Conservation (phyloP, 176 grass and related monocot species). For the Alopecurus myosuroides region DNA sequence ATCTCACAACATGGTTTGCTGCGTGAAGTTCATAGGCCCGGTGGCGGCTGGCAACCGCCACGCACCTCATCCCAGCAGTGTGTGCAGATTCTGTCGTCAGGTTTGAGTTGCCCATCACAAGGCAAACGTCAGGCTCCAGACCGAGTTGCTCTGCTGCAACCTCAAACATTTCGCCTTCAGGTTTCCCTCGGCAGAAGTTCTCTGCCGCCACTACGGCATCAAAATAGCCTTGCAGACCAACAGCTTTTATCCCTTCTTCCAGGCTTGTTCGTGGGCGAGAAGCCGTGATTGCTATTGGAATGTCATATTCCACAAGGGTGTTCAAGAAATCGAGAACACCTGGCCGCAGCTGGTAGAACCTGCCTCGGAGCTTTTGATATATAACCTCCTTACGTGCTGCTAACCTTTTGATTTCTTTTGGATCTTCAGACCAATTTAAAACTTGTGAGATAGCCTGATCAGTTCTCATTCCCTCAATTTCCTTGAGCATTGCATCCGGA, state of each 20-base stretch:
- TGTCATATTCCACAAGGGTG: conserved; percentile 41
- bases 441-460: conserved; percentile 67
- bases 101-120: conserved; percentile 74
- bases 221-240: conserved; percentile 68
- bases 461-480: conserved; percentile 72
- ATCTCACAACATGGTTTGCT: conserved; percentile 78
- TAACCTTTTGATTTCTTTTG: conserved; percentile 45
- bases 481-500: conserved; percentile 35
- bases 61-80: conserved; percentile 73
- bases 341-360: conserved; percentile 35
- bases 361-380: conserved; percentile 36
- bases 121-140: conserved; percentile 53
- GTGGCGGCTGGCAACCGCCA: conserved; percentile 53
- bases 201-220: conserved; percentile 48
- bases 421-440: conserved; percentile 64
- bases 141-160: conserved; percentile 44
- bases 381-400: conserved; percentile 58
- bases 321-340: conserved; percentile 66
- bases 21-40: conserved; percentile 61
- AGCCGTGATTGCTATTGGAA: conserved; percentile 56
- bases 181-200: conserved; percentile 60
- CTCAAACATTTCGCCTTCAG: conserved; percentile 70
- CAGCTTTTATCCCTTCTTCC: conserved; percentile 59
- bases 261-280: conserved; percentile 22
- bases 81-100: conserved; percentile 42